Conservation (phyloP, 169 alveolate genomes). For the Cryptosporidium parvum region DNA sequence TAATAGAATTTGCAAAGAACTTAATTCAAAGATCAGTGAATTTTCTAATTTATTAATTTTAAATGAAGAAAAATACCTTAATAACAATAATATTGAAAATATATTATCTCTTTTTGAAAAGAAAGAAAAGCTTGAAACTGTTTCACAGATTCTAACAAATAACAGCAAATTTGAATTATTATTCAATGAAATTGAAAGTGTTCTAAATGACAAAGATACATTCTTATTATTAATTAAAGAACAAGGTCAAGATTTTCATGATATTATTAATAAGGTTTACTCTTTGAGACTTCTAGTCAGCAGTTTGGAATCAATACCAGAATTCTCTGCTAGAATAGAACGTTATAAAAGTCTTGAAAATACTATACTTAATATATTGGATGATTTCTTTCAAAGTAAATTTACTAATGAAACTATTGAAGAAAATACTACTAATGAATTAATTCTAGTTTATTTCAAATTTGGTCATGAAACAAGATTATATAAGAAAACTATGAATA, state of each 20-base stretch:
- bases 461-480: slow-evolving; percentile 34
- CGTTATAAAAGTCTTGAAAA: slow-evolving; percentile 30
- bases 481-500: neutral
- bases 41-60: neutral
- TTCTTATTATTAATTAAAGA: slow-evolving; percentile 22
- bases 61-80: slow-evolving; percentile 7
- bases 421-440: neutral
- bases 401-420: neutral
- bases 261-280: slow-evolving; percentile 35
- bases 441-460: slow-evolving; percentile 14
- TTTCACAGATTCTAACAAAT: slow-evolving; percentile 31
- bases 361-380: slow-evolving; percentile 2
- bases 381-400: slow-evolving; percentile 9
- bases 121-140: slow-evolving; percentile 42
- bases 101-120: slow-evolving; percentile 36
- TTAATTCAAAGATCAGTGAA: slow-evolving; percentile 19
- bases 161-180: slow-evolving; percentile 60
- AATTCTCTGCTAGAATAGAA: slow-evolving; percentile 49
- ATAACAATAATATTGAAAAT: slow-evolving; percentile 20
- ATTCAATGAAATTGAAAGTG: slow-evolving; percentile 33
- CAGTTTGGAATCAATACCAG: slow-evolving; percentile 62
- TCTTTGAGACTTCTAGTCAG: slow-evolving; percentile 49
- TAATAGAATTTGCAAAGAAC: neutral
- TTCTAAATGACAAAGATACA: slow-evolving; percentile 17
- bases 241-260: slow-evolving; percentile 35